Base-by-base conservation (phyloP, 352 stramenopile species). In the Aphanomyces stellatus region DNA sequence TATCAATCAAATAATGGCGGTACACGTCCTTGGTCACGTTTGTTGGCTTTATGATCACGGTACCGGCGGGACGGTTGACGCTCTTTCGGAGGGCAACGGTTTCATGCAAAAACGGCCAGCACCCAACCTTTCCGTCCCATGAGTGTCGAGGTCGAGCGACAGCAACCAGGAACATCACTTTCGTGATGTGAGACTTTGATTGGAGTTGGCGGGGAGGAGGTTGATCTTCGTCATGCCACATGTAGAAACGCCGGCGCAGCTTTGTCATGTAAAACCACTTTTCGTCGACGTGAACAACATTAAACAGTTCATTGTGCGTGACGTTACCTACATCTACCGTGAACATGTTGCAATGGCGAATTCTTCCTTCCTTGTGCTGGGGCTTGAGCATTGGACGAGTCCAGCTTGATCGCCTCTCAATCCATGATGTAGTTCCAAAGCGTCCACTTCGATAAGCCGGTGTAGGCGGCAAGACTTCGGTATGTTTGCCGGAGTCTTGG, bases 351-450 rank as follows among this genome's bases (percentile, higher is more conserved):
- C 46, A 53, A 27, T 53, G 46, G 17, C n/a, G 13, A 13, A 53
- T 28, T 53, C 46, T 6, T 27, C 5, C 17, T 7, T 28, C 13
- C 24, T 53, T 53, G 10, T 53, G 46, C 5, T 53, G 46, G 5
- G 13, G 13, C 24, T 28, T 53, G 17, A 53, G 46, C 24, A 19
- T 19, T 13, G 46, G 24, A 8, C 24, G 15, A 22, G 46, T 53
- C 46, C 46, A 53, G 24, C 24, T 28, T 17, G 24, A 28, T 22
- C 46, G 46, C 24, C 24, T 53, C 13, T 28, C 6, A 13, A 53
- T 53, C 46, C 46, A 53, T 53, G 24, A 53, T 53, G 24, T 53
- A 53, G 46, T 53, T 53, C 46, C 46, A 53, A 28, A 53, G 8
- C 7, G 46, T 53, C 46, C 13, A 53, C 24, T 6, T 53, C 13